These are phyloP conservation scores for Hortiboletus flavorubellus DNA, from an alignment of 768 basidiomycete genomes.

Conservation along the genomic window DNA sequence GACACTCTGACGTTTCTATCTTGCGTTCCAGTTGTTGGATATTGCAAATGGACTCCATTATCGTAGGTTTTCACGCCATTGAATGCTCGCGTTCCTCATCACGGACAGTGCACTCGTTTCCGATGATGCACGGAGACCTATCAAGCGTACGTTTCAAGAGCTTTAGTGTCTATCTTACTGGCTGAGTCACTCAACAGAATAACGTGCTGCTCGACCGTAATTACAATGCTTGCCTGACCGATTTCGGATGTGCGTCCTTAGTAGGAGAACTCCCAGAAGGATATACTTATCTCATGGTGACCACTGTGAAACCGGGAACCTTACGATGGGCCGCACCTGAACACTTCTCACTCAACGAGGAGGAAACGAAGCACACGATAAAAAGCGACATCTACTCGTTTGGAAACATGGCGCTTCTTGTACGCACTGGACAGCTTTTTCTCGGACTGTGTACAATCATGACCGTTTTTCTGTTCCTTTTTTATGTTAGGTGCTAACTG, in stretches of 20 bases:
- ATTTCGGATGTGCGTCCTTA: slow-evolving; percentile 10
- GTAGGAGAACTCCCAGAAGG: slow-evolving; percentile 4
- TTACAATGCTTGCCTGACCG: slow-evolving; percentile 6
- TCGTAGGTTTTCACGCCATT: neutral
- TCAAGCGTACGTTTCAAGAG: neutral
- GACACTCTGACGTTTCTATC: neutral
- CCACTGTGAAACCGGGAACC: slow-evolving; percentile 3
- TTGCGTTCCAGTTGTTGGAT: neutral
- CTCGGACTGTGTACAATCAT: neutral
- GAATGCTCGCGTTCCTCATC: neutral
- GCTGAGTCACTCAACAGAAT: neutral
- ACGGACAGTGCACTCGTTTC: slow-evolving; percentile 8
- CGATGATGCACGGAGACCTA: slow-evolving; percentile 8
- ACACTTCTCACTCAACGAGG: slow-evolving; percentile 1
- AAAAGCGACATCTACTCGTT: slow-evolving; percentile 11
- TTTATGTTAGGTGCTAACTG: neutral
- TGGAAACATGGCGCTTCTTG: slow-evolving; percentile 5
- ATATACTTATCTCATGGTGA: neutral
- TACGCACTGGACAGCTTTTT: neutral
- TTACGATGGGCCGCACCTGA: slow-evolving; percentile 10
- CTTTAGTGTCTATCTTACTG: too few species aligned
- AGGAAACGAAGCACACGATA: neutral
- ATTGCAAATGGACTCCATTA: slow-evolving; percentile 8
- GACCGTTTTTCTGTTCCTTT: too few species aligned
- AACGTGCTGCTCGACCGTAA: slow-evolving; percentile 9